These are phyloP conservation scores for Austroboletus olivaceoglutinosus DNA, from an alignment of 1,284 basidiomycete species.

Conservation along the genomic window DNA sequence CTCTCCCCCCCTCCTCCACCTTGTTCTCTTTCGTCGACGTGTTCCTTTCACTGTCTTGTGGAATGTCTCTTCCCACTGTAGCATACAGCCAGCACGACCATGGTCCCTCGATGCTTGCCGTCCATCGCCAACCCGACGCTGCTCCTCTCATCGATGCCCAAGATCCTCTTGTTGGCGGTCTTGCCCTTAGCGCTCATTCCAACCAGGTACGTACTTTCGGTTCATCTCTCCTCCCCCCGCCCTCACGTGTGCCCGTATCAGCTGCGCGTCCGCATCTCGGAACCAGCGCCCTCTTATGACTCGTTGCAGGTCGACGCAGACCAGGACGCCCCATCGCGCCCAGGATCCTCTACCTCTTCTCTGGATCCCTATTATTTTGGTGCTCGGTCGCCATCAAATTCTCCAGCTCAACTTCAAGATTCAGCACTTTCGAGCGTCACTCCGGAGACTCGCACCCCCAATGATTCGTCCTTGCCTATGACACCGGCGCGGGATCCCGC, in stretches of 20 bases:
- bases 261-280: conserved; percentile 29
- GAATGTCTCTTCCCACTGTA: conserved; percentile 27
- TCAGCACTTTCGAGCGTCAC: conserved; percentile 39
- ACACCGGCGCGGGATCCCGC: conserved; percentile 81
- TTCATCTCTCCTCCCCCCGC: neutral
- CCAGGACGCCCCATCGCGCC: conserved; percentile 39
- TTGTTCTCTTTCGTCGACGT: conserved; percentile 8
- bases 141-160: conserved; percentile 13
- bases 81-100: conserved; percentile 23
- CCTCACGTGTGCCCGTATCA: conserved; percentile 6
- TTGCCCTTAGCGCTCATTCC: conserved; percentile 1
- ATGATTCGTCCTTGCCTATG: conserved; percentile 63
- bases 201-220: conserved; percentile 13
- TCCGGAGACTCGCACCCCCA: conserved; percentile 40
- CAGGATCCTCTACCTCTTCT: conserved; percentile 70
- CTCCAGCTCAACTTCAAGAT: conserved; percentile 38
- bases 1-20: neutral
- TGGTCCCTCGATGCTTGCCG: conserved; percentile 6
- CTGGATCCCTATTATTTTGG: conserved; percentile 84
- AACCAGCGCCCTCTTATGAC: conserved; percentile 17
- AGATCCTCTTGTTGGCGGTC: conserved; percentile 3
- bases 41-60: conserved; percentile 11
- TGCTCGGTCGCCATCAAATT: conserved; percentile 59
- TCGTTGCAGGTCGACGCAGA: conserved; percentile 31
- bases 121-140: too few species aligned